phyloP scores from a whole-genome alignment of 352 stramenopile species.

The Globisporangium echinulatum region DNA sequence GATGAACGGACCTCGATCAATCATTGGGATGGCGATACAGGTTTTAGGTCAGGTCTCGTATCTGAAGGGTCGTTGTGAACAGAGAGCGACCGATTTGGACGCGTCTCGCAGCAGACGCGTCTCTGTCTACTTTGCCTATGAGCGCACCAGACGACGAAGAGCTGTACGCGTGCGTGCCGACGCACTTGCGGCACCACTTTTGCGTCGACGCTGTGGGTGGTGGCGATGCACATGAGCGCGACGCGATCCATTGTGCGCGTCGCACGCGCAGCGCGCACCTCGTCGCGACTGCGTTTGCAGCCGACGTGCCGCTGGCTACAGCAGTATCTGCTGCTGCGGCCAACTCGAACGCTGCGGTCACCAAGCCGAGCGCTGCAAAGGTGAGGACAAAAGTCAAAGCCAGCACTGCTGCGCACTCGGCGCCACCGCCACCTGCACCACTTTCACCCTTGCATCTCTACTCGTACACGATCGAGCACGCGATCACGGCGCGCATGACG shows the following conservation, averaged over 20 bases:
- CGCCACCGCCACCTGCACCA: neutral
- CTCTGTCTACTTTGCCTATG: no score
- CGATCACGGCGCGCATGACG: conserved; percentile 49
- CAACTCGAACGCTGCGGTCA: neutral
- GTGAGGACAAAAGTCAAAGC: neutral
- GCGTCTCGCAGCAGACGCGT: no score
- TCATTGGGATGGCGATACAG: no score
- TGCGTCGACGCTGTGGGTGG: conserved; percentile 11
- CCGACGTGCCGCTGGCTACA: neutral
- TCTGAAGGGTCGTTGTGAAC: no score
- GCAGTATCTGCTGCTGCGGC: neutral
- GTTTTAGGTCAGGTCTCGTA: no score
- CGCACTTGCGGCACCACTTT: conserved; percentile 48
- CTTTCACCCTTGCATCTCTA: conserved; percentile 28
- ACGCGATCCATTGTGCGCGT: conserved; percentile 29
- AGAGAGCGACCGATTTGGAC: no score
- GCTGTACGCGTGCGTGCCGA: conserved; percentile 35
- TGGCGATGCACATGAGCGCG: conserved; percentile 12
- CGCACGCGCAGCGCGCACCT: conserved; percentile 47
- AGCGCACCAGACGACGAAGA: conserved; percentile 1
- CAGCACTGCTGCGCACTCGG: neutral
- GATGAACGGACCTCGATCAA: no score
- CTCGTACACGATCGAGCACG: conserved; percentile 36
- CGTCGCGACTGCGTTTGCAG: conserved; percentile 21
- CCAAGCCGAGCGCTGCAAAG: neutral